Percentiles rank a stretch among this genome's conserved stretches.
Evolutionary conservation across 495 filamentous ascomycete species (phyloP).

Genomic region (Penicillium simplicissimum): DNA sequence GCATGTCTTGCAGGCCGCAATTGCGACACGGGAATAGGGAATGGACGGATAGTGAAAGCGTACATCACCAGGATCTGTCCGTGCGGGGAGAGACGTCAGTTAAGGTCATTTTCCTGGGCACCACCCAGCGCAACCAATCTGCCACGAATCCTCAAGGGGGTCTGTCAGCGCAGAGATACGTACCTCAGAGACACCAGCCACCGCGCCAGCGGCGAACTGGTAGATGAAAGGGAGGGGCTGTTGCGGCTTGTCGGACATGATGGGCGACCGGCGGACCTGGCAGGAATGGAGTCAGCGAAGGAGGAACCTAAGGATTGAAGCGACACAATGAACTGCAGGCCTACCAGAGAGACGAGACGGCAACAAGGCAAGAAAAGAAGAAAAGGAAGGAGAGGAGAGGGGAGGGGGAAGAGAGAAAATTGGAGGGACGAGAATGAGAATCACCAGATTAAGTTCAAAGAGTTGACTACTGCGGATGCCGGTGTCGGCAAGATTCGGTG

Average conservation of each 20-base stretch:
- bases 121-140: neutral
- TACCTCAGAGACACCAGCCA: constrained; percentile 91
- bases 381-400: constrained; percentile 16
- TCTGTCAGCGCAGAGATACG: constrained; percentile 24
- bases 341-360: constrained; percentile 1
- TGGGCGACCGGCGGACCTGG: constrained; percentile 30
- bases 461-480: constrained; percentile 13
- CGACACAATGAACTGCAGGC: neutral
- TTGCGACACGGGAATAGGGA: neutral
- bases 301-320: neutral
- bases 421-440: constrained; percentile 13
- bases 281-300: neutral
- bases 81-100: constrained; percentile 35
- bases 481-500: constrained; percentile 33
- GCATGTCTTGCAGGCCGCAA: neutral
- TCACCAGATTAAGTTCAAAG: neutral
- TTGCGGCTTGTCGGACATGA: constrained; percentile 56
- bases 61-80: constrained; percentile 84
- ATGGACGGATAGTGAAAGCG: constrained; percentile 24
- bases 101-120: constrained; percentile 7
- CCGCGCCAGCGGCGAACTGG: constrained; percentile 85
- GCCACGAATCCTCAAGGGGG: neutral
- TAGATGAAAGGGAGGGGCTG: constrained; percentile 81
- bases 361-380: constrained; percentile 7
- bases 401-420: constrained; percentile 16